Conservation (phyloP, 768 basidiomycete genomes). For the Trametes coccinea region DNA sequence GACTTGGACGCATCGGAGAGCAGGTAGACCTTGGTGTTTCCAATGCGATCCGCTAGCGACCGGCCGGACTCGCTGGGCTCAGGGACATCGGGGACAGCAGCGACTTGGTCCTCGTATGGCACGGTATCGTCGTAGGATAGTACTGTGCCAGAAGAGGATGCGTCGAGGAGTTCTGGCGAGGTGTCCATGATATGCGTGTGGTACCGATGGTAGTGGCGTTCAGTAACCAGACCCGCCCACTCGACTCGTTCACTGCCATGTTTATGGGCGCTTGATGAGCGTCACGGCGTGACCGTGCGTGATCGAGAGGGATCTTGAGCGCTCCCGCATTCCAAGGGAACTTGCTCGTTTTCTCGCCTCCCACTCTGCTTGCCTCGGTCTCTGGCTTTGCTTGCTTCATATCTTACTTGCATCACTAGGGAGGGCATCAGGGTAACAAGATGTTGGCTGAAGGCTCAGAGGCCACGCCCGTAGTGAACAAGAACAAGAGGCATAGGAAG, state of each 20-base stretch:
- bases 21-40: conserved; percentile 73
- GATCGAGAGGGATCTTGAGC: background rate
- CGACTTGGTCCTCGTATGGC: conserved; percentile 59
- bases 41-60: conserved; percentile 64
- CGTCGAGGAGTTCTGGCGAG: conserved; percentile 33
- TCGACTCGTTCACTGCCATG: background rate
- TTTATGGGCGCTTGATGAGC: background rate
- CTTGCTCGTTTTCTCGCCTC: background rate
- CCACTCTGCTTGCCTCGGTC: background rate
- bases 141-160: background rate
- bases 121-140: conserved; percentile 57
- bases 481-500: conserved; percentile 89
- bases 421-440: background rate
- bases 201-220: conserved; percentile 1
- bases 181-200: conserved; percentile 45
- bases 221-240: background rate
- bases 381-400: background rate
- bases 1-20: conserved; percentile 65
- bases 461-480: conserved; percentile 50
- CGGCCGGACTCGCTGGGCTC: conserved; percentile 32
- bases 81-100: conserved; percentile 40
- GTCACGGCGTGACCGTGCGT: background rate
- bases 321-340: background rate
- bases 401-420: too few species aligned
- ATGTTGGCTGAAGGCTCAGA: conserved; percentile 12